phyloP scores from a whole-genome alignment of 768 basidiomycete genomes.

The Botryobasidium botryosum region DNA sequence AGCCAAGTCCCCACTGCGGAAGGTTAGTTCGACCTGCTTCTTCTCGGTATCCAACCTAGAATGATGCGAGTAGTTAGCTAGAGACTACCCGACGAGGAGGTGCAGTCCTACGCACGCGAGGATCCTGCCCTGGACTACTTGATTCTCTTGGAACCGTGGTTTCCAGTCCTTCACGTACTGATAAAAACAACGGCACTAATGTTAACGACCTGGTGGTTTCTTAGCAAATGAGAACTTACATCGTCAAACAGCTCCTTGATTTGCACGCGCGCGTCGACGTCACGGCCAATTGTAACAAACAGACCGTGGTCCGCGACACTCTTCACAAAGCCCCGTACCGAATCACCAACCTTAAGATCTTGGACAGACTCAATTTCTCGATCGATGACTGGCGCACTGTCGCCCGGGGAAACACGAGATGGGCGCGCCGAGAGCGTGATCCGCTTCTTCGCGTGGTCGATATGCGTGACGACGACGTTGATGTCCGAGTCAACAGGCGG shows the following conservation, averaged over 20 bases:
- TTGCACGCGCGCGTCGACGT: constrained; percentile 81
- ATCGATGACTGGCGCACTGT: constrained; percentile 37
- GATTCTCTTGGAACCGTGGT: constrained; percentile 53
- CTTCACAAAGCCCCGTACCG: constrained; percentile 80
- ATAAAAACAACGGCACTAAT: constrained; percentile 14
- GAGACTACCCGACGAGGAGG: neutral
- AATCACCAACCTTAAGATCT: constrained; percentile 53
- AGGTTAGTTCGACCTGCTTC: constrained; percentile 81
- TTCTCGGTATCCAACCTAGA: constrained; percentile 48
- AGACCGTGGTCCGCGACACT: constrained; percentile 73
- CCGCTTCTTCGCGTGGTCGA: constrained; percentile 49
- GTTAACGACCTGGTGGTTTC: neutral
- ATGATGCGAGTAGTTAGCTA: neutral
- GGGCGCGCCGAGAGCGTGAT: constrained; percentile 66
- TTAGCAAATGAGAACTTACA: constrained; percentile 20
- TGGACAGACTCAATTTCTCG: constrained; percentile 43
- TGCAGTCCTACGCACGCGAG: constrained; percentile 35
- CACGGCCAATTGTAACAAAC: constrained; percentile 71
- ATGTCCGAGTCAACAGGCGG: constrained; percentile 49
- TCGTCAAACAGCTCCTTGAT: constrained; percentile 90
- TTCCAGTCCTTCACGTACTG: constrained; percentile 97
- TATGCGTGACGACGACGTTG: constrained; percentile 49
- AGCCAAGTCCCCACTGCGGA: constrained; percentile 47
- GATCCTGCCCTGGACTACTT: constrained; percentile 77
- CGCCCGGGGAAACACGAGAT: constrained; percentile 47